Conservation (phyloP, 768 basidiomycete genomes). For the Termitomyces sp. region DNA sequence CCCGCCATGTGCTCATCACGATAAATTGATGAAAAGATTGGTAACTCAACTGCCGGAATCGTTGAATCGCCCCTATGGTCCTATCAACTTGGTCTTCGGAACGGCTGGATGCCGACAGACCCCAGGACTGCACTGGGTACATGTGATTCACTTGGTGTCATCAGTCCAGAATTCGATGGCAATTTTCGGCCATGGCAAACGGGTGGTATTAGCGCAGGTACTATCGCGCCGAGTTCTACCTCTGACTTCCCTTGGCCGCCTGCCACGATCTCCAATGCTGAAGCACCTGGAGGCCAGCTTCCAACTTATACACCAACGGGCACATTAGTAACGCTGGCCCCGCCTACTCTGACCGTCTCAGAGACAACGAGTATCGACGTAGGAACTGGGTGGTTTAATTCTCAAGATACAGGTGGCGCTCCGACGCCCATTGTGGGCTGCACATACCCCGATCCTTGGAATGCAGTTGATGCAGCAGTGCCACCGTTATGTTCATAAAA, state of each 20-base stretch:
- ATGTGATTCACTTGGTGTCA: constrained; percentile 51
- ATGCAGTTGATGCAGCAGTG: constrained; percentile 26
- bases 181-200: constrained; percentile 61
- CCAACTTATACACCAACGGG: constrained; percentile 71
- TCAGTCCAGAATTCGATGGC: constrained; percentile 30
- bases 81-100: constrained; percentile 35
- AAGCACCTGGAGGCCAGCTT: constrained; percentile 34
- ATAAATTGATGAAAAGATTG: constrained; percentile 25
- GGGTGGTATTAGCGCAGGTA: constrained; percentile 54
- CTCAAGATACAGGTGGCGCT: constrained; percentile 38
- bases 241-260: constrained; percentile 57
- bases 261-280: constrained; percentile 32
- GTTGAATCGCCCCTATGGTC: constrained; percentile 46
- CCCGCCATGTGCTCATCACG: background rate
- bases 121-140: constrained; percentile 45
- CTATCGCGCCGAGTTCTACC: constrained; percentile 38
- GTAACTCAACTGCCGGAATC: constrained; percentile 26
- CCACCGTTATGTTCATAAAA: constrained; percentile 20
- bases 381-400: constrained; percentile 53
- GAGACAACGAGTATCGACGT: constrained; percentile 34
- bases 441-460: constrained; percentile 45
- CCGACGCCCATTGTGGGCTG: constrained; percentile 50
- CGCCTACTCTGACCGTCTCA: constrained; percentile 30
- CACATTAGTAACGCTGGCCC: constrained; percentile 49
- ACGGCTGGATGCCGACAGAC: constrained; percentile 48